Evolutionary conservation across 129 eudicot species (phyloP), one percentile per base, ranked within the genome.

Genomic region (Chrysanthemum lavandulifolium): DNA sequence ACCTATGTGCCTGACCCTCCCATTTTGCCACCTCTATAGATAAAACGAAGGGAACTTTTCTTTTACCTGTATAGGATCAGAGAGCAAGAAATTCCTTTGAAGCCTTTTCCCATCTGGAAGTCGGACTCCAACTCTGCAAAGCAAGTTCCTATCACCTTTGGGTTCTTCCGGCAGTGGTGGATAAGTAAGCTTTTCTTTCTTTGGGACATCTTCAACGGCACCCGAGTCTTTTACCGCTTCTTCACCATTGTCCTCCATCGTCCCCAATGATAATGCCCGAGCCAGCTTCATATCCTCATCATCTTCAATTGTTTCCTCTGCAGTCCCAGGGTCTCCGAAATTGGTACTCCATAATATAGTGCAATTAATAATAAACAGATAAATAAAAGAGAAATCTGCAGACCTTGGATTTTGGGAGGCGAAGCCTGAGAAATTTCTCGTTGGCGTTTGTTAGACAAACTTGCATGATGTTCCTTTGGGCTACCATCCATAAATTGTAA

Each of bases 81-180:
- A 75, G 65, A 83, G 86, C 43, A 87, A 77, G 72, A 92, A 89
- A 76, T 80, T 89, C 77, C 96, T 84, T 78, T 92, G 96, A 73
- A 89, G 53, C 76, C 98, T 87, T 40, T 86, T 86, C 29, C 95
- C 98, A 84, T 92, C 92, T 11, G 92, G 96, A 49, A 92, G 90
- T 12, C 98, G 95, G 9, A 92, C 75, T n/a, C 90, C 92, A 62
- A 92, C 87, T 48, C 95, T 84, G 65, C 98, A 92, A 72, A 87
- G 84, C 61, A 87, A 88, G 61, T 43, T 85, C 73, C 77, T 85
- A 63, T 89, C 98, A 12, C 79, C 91, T 61, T 82, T 84, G 33
- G 96, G 90, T 79, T 89, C 98, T 65, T 92, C 96, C 13, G 96
- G 92, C 64, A 93, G 79, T 8, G 87, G 83, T 27, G 85, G 91